Conservation (phyloP, 2,329 filamentous ascomycete genomes). For the Colletotrichum sp. region DNA sequence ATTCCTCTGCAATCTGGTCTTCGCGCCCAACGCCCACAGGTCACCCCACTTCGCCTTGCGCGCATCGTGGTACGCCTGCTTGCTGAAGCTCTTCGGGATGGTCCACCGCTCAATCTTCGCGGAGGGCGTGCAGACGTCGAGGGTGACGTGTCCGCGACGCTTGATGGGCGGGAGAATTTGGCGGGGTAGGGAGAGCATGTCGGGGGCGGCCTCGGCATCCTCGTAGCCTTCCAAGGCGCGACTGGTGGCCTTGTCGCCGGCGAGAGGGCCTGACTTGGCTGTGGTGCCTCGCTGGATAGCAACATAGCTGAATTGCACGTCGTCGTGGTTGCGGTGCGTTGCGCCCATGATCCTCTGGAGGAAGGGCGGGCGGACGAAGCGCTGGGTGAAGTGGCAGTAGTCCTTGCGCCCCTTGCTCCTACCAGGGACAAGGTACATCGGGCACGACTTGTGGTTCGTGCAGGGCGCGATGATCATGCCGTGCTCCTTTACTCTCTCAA, state of each 20-base stretch:
- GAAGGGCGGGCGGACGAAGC: slow-evolving; percentile 84
- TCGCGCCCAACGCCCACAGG: slow-evolving; percentile 92
- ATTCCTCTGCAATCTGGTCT: slow-evolving; percentile 72
- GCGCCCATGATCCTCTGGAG: slow-evolving; percentile 77
- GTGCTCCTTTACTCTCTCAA: slow-evolving; percentile 53
- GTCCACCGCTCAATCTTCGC: slow-evolving; percentile 93
- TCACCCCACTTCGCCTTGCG: slow-evolving; percentile 92
- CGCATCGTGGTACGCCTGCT: slow-evolving; percentile 87
- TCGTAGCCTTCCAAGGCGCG: slow-evolving; percentile 78
- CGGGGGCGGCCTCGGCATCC: slow-evolving; percentile 42
- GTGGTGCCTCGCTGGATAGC: slow-evolving; percentile 77
- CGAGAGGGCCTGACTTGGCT: slow-evolving; percentile 29
- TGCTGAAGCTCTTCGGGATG: slow-evolving; percentile 80
- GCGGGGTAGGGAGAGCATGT: slow-evolving; percentile 77
- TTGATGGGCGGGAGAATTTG: slow-evolving; percentile 83
- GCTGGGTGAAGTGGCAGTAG: slow-evolving; percentile 89
- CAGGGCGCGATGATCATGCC: slow-evolving; percentile 77
- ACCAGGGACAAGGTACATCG: slow-evolving; percentile 82
- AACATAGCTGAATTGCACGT: slow-evolving; percentile 89
- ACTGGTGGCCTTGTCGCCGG: slow-evolving; percentile 64
- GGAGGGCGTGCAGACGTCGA: slow-evolving; percentile 89
- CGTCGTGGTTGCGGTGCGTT: slow-evolving; percentile 80
- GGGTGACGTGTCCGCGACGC: slow-evolving; percentile 82
- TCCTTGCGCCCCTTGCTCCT: slow-evolving; percentile 79
- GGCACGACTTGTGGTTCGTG: slow-evolving; percentile 87